phyloP scores from a whole-genome alignment of 495 filamentous ascomycete species.

The Xanthoparmelia taractica region DNA sequence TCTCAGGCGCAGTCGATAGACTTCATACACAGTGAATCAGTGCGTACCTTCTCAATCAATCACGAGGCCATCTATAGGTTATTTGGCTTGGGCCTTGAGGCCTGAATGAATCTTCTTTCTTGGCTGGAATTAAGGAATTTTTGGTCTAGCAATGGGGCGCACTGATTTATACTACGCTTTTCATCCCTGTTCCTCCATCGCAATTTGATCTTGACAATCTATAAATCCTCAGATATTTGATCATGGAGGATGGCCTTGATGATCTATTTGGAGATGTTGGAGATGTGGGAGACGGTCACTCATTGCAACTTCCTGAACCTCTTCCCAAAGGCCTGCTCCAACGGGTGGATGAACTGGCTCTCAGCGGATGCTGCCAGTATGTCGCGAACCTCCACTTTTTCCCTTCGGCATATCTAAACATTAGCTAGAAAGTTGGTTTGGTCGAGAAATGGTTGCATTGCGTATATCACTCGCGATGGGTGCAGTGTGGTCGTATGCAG shows the following conservation, averaged over 20 bases:
- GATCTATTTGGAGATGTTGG: conserved; percentile 57
- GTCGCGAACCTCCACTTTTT: conserved; percentile 27
- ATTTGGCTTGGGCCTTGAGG: background rate
- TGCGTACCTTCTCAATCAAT: background rate
- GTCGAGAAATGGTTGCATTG: conserved; percentile 84
- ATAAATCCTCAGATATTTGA: background rate
- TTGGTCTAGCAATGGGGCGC: background rate
- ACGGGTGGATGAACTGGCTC: conserved; percentile 70
- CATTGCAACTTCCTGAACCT: conserved; percentile 45
- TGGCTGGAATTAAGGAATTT: background rate
- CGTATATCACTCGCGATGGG: conserved; percentile 67
- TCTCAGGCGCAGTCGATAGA: background rate
- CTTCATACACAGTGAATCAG: background rate
- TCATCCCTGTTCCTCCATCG: background rate
- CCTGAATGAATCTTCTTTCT: background rate
- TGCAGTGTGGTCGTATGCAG: conserved; percentile 60
- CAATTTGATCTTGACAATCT: background rate
- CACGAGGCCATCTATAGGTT: background rate
- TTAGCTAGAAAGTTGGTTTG: conserved; percentile 66
- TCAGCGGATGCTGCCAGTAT: conserved; percentile 77
- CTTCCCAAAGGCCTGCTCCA: conserved; percentile 60
- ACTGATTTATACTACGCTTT: background rate
- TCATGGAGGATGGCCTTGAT: conserved; percentile 66
- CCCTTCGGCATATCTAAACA: conserved; percentile 24
- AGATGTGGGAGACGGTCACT: conserved; percentile 42